Conservation (phyloP, 1,284 basidiomycete genomes). For the Entoloma clypeatum region DNA sequence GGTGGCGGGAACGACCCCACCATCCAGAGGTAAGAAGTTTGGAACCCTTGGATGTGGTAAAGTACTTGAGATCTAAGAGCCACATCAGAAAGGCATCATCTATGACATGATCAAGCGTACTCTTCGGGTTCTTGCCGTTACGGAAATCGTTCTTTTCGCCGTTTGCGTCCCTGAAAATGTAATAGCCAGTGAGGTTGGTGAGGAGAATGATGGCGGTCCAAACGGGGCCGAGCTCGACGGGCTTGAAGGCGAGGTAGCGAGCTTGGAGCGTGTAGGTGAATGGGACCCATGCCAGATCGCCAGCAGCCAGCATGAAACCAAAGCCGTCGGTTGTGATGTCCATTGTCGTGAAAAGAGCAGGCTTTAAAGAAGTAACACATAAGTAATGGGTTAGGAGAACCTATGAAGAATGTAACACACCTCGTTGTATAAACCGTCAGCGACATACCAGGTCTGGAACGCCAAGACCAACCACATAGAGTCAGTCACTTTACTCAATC, state of each 20-base stretch:
- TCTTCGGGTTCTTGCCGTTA: conserved; percentile 92
- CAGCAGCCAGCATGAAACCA: conserved; percentile 96
- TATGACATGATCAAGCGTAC: conserved; percentile 32
- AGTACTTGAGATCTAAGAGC: conserved; percentile 66
- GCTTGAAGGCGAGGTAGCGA: conserved; percentile 88
- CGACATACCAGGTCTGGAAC: conserved; percentile 88
- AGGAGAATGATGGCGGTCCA: conserved; percentile 60
- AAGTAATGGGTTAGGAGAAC: conserved; percentile 5
- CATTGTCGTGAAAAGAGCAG: conserved; percentile 92
- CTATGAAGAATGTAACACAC: conserved; percentile 34
- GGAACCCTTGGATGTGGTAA: conserved; percentile 84
- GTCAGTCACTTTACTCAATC: conserved; percentile 71
- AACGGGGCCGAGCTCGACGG: conserved; percentile 72
- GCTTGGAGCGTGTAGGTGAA: conserved; percentile 95
- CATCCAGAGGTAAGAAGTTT: conserved; percentile 94
- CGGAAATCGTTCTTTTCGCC: conserved; percentile 96
- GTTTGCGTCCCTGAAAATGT: conserved; percentile 88
- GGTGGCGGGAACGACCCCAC: conserved; percentile 96
- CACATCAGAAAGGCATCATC: conserved; percentile 3
- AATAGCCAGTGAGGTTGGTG: conserved; percentile 79
- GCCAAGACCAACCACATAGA: conserved; percentile 87
- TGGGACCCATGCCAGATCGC: conserved; percentile 93
- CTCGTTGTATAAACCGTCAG: conserved; percentile 88
- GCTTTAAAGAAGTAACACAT: too few species aligned
- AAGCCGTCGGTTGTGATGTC: conserved; percentile 98